These are phyloP conservation scores for Leptosphaerulina australis DNA, from an alignment of 2,329 filamentous ascomycete genomes.

Conservation along the genomic window DNA sequence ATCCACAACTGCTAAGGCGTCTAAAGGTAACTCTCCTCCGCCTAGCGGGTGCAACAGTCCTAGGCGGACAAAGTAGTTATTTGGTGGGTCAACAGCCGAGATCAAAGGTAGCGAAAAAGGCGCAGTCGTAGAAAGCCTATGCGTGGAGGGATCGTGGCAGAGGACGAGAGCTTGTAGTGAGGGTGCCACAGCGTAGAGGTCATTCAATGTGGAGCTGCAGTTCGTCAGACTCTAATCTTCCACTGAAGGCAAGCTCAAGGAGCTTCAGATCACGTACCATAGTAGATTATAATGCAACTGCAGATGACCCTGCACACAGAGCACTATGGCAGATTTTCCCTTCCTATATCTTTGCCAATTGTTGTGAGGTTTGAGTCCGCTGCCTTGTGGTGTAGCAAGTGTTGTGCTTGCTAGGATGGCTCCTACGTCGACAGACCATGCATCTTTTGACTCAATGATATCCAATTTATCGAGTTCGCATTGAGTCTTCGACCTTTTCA, in stretches of 20 bases:
- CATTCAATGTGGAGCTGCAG: conserved; percentile 34
- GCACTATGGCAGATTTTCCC: conserved; percentile 31
- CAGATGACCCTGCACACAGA: conserved; percentile 46
- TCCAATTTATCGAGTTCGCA: conserved; percentile 46
- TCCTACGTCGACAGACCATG: conserved; percentile 43
- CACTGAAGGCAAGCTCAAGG: not conserved
- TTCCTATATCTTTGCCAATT: conserved; percentile 33
- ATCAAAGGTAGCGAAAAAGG: conserved; percentile 41
- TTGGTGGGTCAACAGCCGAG: conserved; percentile 38
- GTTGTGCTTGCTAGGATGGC: conserved; percentile 39
- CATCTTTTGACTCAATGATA: conserved; percentile 33
- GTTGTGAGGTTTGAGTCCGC: conserved; percentile 32
- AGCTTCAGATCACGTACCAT: conserved; percentile 31
- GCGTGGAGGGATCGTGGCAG: conserved; percentile 42
- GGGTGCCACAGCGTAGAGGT: conserved; percentile 42
- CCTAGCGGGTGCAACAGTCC: conserved; percentile 54
- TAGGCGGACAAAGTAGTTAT: conserved; percentile 49
- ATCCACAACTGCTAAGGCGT: conserved; percentile 54
- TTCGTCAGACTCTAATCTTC: conserved; percentile 3
- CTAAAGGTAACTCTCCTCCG: conserved; percentile 51
- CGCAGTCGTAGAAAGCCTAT: conserved; percentile 32
- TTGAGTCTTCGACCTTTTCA: conserved; percentile 46
- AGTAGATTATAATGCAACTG: conserved; percentile 45
- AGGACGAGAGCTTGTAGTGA: conserved; percentile 43
- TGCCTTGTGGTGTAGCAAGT: conserved; percentile 23